phyloP scores from a whole-genome alignment of 2,329 filamentous ascomycete genomes.

The Colletotrichum spaethianum region DNA sequence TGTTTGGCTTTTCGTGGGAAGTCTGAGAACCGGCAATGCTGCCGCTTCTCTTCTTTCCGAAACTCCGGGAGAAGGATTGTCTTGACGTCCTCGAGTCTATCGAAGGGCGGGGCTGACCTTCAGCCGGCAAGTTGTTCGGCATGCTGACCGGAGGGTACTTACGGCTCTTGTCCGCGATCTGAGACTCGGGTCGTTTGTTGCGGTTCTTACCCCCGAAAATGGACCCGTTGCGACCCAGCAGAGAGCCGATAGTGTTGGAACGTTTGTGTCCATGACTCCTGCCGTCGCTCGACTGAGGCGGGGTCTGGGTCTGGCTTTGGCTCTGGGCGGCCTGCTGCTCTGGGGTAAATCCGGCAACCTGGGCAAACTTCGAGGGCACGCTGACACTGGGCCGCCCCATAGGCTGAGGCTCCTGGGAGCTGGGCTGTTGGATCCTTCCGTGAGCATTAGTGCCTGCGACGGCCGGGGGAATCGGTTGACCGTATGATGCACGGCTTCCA shows the following conservation, averaged over 20 bases:
- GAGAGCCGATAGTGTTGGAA: slow-evolving; percentile 83
- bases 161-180: slow-evolving; percentile 60
- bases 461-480: slow-evolving; percentile 88
- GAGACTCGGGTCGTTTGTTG: slow-evolving; percentile 62
- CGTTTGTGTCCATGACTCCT: slow-evolving; percentile 72
- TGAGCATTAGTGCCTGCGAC: slow-evolving; percentile 91
- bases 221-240: slow-evolving; percentile 87
- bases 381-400: slow-evolving; percentile 74
- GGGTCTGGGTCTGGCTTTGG: slow-evolving; percentile 25
- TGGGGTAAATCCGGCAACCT: slow-evolving; percentile 69
- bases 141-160: slow-evolving; percentile 94
- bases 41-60: slow-evolving; percentile 80
- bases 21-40: slow-evolving; percentile 72
- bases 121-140: slow-evolving; percentile 77
- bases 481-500: slow-evolving; percentile 79
- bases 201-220: slow-evolving; percentile 78
- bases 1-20: slow-evolving; percentile 69
- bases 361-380: slow-evolving; percentile 71
- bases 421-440: slow-evolving; percentile 89
- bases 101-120: slow-evolving; percentile 73
- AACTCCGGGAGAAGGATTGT: slow-evolving; percentile 78
- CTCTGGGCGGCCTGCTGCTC: slow-evolving; percentile 56
- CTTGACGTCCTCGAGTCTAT: slow-evolving; percentile 78
- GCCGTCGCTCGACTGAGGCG: slow-evolving; percentile 49
- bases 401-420: slow-evolving; percentile 80